These are phyloP conservation scores for Proliferodiscus dingleyae DNA, from an alignment of 2,329 filamentous ascomycete genomes.

Conservation along the genomic window DNA sequence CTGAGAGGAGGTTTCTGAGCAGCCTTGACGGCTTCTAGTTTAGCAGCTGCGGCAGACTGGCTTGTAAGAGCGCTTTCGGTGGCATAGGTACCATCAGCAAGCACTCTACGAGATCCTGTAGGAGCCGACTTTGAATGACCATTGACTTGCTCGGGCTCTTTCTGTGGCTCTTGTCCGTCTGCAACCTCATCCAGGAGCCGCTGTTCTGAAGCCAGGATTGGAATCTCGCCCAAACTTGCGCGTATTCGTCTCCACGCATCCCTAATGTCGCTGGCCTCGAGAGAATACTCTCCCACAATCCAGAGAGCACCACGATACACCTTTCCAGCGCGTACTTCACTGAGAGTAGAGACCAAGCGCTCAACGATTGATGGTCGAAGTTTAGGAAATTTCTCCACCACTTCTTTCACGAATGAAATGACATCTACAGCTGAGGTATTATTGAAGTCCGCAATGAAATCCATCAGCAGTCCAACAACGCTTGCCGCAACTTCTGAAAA, in stretches of 20 bases:
- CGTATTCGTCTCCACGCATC: constrained; percentile 97
- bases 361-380: constrained; percentile 82
- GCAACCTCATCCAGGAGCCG: constrained; percentile 78
- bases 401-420: constrained; percentile 97
- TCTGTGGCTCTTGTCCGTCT: constrained; percentile 61
- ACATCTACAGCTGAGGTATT: constrained; percentile 95
- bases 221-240: constrained; percentile 90
- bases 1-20: constrained; percentile 93
- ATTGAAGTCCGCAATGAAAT: constrained; percentile 98
- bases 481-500: constrained; percentile 97
- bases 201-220: constrained; percentile 92
- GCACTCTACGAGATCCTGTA: constrained; percentile 81
- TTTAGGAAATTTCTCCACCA: constrained; percentile 95
- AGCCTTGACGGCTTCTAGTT: constrained; percentile 92
- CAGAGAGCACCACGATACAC: constrained; percentile 95
- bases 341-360: constrained; percentile 81
- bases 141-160: constrained; percentile 64
- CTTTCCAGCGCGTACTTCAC: constrained; percentile 92
- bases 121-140: constrained; percentile 75
- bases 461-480: constrained; percentile 95
- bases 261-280: constrained; percentile 88
- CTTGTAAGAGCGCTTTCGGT: constrained; percentile 95
- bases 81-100: constrained; percentile 95
- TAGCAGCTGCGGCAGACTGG: constrained; percentile 82
- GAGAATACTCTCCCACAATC: constrained; percentile 96